phyloP scores from a whole-genome alignment of 1,284 basidiomycete species.

The Bondarzewia mesenterica region DNA sequence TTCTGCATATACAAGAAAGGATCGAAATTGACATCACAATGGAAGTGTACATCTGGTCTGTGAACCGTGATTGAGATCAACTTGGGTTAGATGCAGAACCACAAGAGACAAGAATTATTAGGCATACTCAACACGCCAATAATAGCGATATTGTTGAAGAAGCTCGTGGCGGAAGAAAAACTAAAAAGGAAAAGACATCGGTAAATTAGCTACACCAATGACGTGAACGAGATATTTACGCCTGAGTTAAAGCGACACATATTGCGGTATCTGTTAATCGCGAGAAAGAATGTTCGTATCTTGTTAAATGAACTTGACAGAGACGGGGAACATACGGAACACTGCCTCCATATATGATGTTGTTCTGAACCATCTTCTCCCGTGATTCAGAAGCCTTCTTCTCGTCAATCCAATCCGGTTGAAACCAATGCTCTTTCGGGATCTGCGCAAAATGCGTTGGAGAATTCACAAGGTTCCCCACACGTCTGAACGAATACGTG shows the following conservation, averaged over 20 bases:
- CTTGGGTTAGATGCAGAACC: not conserved
- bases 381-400: constrained; percentile 47
- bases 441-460: constrained; percentile 37
- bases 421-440: constrained; percentile 36
- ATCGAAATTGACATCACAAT: constrained; percentile 67
- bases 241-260: constrained; percentile 63
- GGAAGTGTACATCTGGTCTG: constrained; percentile 64
- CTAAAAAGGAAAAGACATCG: constrained; percentile 16
- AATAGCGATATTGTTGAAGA: constrained; percentile 44
- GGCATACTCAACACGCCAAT: constrained; percentile 57
- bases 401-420: constrained; percentile 71
- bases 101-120: no score
- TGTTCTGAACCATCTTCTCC: constrained; percentile 51
- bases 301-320: not conserved
- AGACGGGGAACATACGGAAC: not conserved
- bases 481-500: constrained; percentile 24
- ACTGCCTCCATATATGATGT: constrained; percentile 49
- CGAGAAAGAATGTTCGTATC: not conserved
- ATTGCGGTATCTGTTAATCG: constrained; percentile 27
- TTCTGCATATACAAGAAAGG: constrained; percentile 75
- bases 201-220: not conserved
- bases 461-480: constrained; percentile 29
- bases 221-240: constrained; percentile 26
- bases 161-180: constrained; percentile 46
- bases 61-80: not conserved